Conservation (phyloP, 2,329 filamentous ascomycete genomes). For the Metarhizium sp. region DNA sequence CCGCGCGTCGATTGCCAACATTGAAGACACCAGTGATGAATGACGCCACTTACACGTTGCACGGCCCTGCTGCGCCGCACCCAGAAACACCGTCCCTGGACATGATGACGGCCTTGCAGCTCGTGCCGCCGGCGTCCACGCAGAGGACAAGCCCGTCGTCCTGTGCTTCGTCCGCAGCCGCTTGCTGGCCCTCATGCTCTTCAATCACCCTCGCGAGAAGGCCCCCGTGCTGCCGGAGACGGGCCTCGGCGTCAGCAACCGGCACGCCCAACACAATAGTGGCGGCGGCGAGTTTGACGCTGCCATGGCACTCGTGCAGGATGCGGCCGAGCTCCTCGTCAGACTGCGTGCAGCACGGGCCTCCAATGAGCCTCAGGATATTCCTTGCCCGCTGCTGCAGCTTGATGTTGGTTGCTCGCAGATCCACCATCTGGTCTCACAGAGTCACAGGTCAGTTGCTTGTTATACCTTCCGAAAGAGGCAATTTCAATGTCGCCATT, state of each 20-base stretch:
- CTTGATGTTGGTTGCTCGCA: constrained; percentile 28
- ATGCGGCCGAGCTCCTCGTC: constrained; percentile 12
- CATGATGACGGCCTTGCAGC: constrained; percentile 28
- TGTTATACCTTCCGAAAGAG: too few relatives aligned
- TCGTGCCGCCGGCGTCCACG: constrained; percentile 32
- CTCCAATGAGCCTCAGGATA: constrained; percentile 13
- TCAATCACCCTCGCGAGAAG: constrained; percentile 10
- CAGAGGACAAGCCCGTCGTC: constrained; percentile 19
- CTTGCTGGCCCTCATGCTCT: neutral
- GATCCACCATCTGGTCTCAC: constrained; percentile 9
- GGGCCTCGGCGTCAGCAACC: constrained; percentile 12
- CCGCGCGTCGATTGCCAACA: too few relatives aligned
- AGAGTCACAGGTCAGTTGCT: too few relatives aligned
- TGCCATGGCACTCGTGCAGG: constrained; percentile 9
- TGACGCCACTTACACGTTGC: constrained; percentile 24
- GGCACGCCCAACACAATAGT: neutral
- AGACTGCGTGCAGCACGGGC: constrained; percentile 7
- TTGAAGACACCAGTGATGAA: neutral
- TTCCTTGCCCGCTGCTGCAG: constrained; percentile 17
- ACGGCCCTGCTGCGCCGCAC: constrained; percentile 19
- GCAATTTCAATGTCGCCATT: too few relatives aligned
- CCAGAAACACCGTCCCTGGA: constrained; percentile 14
- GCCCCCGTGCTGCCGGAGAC: constrained; percentile 8
- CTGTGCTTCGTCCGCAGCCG: neutral
- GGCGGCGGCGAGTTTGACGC: constrained; percentile 5